Conservation (phyloP, 2,329 filamentous ascomycete species). For the Lasiodiplodia sp. region DNA sequence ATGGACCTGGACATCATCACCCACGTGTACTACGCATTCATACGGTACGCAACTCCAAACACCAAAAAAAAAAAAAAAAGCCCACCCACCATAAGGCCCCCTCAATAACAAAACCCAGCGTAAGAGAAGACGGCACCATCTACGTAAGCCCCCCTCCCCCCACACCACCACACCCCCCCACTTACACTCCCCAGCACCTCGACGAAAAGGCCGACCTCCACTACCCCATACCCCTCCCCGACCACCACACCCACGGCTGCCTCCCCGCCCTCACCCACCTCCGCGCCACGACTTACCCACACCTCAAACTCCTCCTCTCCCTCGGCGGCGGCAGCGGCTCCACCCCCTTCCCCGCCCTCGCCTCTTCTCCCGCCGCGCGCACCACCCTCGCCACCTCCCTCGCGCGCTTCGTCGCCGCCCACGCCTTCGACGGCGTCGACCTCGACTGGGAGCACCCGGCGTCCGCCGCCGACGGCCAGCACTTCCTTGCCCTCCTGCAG, state of each 20-base stretch:
- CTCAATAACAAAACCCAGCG: background rate
- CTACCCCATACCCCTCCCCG: conserved; percentile 69
- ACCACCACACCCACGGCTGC: conserved; percentile 56
- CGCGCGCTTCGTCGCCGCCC: conserved; percentile 71
- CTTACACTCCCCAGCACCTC: conserved; percentile 56
- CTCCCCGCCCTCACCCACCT: conserved; percentile 75
- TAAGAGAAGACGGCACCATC: conserved; percentile 5
- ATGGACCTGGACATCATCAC: conserved; percentile 65
- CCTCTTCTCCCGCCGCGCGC: conserved; percentile 64
- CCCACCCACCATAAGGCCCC: background rate
- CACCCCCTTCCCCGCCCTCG: conserved; percentile 72
- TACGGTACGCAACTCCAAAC: background rate
- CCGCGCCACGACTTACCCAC: conserved; percentile 71
- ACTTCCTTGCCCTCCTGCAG: conserved; percentile 75
- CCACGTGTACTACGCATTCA: conserved; percentile 73
- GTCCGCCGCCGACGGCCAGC: conserved; percentile 68
- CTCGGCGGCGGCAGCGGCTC: conserved; percentile 74
- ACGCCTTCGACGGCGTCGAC: conserved; percentile 67
- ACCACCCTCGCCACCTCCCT: conserved; percentile 77
- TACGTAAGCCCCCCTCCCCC: background rate
- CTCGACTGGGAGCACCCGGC: conserved; percentile 81
- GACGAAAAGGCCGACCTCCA: conserved; percentile 79
- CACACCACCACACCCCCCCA: background rate
- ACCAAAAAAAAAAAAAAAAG: background rate
- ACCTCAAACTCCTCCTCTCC: conserved; percentile 76